phyloP scores from a whole-genome alignment of 805 yeast genomes.

The Pichia nanzhaoensis region DNA sequence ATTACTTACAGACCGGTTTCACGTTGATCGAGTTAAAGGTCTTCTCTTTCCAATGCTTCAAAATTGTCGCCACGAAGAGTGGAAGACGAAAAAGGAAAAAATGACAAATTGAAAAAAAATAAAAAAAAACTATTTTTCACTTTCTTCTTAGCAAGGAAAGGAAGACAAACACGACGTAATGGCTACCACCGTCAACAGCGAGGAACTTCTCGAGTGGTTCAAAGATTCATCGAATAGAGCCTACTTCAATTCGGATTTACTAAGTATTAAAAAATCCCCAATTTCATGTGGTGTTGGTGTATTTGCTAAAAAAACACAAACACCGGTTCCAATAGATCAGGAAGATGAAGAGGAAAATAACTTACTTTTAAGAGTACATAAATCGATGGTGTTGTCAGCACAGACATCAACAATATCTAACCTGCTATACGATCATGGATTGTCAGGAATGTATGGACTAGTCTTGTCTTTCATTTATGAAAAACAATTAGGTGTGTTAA shows the following conservation, averaged over 20 bases:
- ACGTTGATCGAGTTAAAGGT: background rate
- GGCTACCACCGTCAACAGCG: slow-evolving; percentile 27
- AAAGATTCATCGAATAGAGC: slow-evolving; percentile 37
- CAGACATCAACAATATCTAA: slow-evolving; percentile 61
- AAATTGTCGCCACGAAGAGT: no score
- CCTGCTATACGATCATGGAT: slow-evolving; percentile 49
- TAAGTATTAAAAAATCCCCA: slow-evolving; percentile 41
- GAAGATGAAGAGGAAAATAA: slow-evolving; percentile 26
- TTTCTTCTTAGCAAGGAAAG: background rate
- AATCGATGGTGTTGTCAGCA: slow-evolving; percentile 48
- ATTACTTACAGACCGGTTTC: background rate
- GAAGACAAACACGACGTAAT: slow-evolving; percentile 11
- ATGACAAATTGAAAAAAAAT: no score
- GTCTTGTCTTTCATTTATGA: slow-evolving; percentile 72
- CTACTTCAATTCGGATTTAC: slow-evolving; percentile 42
- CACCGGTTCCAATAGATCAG: slow-evolving; percentile 18
- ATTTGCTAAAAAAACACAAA: slow-evolving; percentile 39
- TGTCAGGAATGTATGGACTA: slow-evolving; percentile 61
- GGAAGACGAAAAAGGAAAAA: no score
- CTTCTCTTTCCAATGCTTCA: background rate
- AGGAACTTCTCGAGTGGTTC: slow-evolving; percentile 47
- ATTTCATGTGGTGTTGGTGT: slow-evolving; percentile 62
- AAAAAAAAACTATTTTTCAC: background rate
- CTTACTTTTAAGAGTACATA: slow-evolving; percentile 54
- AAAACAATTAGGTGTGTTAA: slow-evolving; percentile 41